Percentiles rank a stretch among this genome's conserved stretches.
Conservation (phyloP, 2,329 filamentous ascomycete genomes). For the Pseudocercospora vitis region DNA sequence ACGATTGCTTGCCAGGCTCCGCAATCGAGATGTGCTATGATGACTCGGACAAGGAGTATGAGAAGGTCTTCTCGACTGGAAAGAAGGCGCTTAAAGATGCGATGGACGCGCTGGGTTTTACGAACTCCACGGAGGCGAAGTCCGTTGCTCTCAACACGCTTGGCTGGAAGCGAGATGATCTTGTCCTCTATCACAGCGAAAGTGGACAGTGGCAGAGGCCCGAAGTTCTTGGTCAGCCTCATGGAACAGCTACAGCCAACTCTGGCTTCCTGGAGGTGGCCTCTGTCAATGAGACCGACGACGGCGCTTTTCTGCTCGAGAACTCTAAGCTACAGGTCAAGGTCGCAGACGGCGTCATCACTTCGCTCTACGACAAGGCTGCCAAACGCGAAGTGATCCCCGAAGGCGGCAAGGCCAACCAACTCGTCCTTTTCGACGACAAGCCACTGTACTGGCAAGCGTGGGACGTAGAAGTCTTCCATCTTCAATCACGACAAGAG, state of each 20-base stretch:
- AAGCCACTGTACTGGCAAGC: slow-evolving; percentile 97
- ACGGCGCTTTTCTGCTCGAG: slow-evolving; percentile 67
- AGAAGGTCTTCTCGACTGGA: slow-evolving; percentile 75
- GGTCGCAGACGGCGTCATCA: slow-evolving; percentile 74
- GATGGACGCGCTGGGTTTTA: slow-evolving; percentile 65
- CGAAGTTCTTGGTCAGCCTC: slow-evolving; percentile 22
- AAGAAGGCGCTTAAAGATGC: slow-evolving; percentile 70
- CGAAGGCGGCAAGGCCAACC: slow-evolving; percentile 73
- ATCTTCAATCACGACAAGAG: slow-evolving; percentile 81
- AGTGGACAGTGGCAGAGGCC: not conserved
- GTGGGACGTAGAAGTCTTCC: slow-evolving; percentile 97
- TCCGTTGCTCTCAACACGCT: slow-evolving; percentile 77
- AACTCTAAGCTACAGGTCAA: slow-evolving; percentile 75
- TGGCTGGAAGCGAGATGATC: slow-evolving; percentile 67
- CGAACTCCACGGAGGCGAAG: slow-evolving; percentile 46
- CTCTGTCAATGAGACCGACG: slow-evolving; percentile 20
- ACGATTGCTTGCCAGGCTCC: slow-evolving; percentile 93
- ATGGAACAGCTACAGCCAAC: not conserved
- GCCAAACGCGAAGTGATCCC: slow-evolving; percentile 76
- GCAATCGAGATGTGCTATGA: slow-evolving; percentile 98
- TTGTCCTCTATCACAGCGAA: slow-evolving; percentile 9
- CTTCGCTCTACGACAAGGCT: slow-evolving; percentile 74
- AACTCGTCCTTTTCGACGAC: slow-evolving; percentile 93
- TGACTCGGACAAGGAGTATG: slow-evolving; percentile 88
- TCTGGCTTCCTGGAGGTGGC: slow-evolving; percentile 10